These are phyloP conservation scores for Blastosporella zonata DNA, from an alignment of 1,284 basidiomycete genomes.

Conservation along the genomic window DNA sequence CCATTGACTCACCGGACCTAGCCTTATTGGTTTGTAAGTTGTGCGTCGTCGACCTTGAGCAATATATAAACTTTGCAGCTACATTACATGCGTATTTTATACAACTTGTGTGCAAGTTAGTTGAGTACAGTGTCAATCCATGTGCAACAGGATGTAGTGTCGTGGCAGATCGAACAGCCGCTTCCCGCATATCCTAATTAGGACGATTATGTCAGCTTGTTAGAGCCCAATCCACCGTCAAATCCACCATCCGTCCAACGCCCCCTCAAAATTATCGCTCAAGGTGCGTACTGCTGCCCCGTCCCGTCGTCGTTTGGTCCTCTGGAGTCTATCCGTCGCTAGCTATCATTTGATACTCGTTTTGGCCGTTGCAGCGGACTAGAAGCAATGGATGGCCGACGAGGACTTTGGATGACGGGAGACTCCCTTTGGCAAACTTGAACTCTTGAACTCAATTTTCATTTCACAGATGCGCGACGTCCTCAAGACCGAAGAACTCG, in stretches of 20 bases:
- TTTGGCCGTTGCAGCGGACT: constrained; percentile 20
- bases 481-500: constrained; percentile 91
- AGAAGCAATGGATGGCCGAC: constrained; percentile 33
- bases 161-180: not conserved
- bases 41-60: too few relatives aligned
- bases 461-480: constrained; percentile 80
- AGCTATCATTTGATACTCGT: constrained; percentile 21
- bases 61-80: too few relatives aligned
- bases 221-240: constrained; percentile 13
- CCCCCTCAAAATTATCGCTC: constrained; percentile 34
- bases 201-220: constrained; percentile 23
- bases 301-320: constrained; percentile 16
- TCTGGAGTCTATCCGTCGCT: constrained; percentile 12
- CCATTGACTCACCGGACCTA: not conserved
- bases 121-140: too few relatives aligned
- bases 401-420: constrained; percentile 28
- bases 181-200: constrained; percentile 6
- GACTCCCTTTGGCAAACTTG: not conserved
- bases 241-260: constrained; percentile 26
- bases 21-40: too few relatives aligned
- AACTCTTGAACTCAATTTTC: constrained; percentile 10
- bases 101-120: too few relatives aligned
- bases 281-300: constrained; percentile 33
- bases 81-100: too few relatives aligned
- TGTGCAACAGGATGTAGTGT: not conserved